Percentiles rank a stretch among this genome's conserved stretches.
Conservation (phyloP, 2,329 filamentous ascomycete genomes). For the Pleoardoris graminearum region DNA sequence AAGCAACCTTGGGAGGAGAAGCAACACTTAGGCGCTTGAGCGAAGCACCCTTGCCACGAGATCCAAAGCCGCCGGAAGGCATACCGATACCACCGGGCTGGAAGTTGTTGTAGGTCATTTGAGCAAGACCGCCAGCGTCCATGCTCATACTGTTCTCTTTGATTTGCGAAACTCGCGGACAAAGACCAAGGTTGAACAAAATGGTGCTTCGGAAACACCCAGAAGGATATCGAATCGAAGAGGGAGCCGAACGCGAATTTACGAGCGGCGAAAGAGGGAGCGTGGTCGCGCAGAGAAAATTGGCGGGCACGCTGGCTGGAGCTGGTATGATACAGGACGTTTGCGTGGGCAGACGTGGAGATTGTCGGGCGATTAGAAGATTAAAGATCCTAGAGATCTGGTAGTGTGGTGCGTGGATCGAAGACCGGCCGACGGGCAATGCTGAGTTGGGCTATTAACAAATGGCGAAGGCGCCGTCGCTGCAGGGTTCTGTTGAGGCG, state of each 20-base stretch:
- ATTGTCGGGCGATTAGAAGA: constrained; percentile 40
- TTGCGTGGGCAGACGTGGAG: constrained; percentile 29
- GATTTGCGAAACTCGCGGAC: constrained; percentile 24
- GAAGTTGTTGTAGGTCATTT: constrained; percentile 87
- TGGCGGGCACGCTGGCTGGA: constrained; percentile 13
- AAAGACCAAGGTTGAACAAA: constrained; percentile 39
- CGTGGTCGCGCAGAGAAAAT: constrained; percentile 18
- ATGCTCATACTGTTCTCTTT: constrained; percentile 57
- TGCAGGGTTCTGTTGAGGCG: constrained; percentile 12
- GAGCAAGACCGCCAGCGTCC: constrained; percentile 99
- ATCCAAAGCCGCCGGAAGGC: constrained; percentile 79
- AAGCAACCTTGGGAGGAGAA: constrained; percentile 68
- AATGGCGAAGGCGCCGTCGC: constrained; percentile 25
- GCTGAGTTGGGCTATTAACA: constrained; percentile 45
- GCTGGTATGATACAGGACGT: constrained; percentile 23
- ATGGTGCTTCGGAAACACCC: constrained; percentile 29
- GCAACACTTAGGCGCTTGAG: constrained; percentile 87
- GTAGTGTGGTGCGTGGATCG: constrained; percentile 37
- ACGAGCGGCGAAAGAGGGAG: constrained; percentile 25
- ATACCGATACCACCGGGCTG: constrained; percentile 70
- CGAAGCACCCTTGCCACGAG: constrained; percentile 79
- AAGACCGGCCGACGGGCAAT: constrained; percentile 44
- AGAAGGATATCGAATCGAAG: constrained; percentile 42
- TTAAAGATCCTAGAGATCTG: constrained; percentile 47
- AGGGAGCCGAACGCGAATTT: constrained; percentile 17